Evolutionary conservation across 1,284 basidiomycete species (phyloP).

Genomic region (Marasmius oreades): DNA sequence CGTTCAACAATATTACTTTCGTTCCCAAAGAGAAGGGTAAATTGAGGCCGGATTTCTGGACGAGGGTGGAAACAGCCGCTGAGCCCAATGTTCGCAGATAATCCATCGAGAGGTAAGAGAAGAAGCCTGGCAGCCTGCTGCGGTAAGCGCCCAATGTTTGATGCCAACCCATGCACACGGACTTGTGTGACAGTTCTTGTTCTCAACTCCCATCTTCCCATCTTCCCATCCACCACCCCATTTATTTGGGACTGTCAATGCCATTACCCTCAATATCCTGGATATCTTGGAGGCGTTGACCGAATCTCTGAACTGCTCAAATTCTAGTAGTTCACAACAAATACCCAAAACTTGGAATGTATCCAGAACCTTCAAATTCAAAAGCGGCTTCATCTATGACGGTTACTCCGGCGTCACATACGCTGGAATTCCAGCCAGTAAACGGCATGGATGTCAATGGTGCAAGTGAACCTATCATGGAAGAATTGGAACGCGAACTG

Average conservation of each 20-base stretch:
- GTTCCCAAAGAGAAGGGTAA: conserved; percentile 86
- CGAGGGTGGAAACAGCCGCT: conserved; percentile 83
- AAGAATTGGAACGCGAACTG: conserved; percentile 71
- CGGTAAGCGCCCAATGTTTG: background rate
- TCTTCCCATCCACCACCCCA: conserved; percentile 4
- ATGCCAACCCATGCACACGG: background rate
- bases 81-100: conserved; percentile 81
- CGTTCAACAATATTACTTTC: conserved; percentile 69
- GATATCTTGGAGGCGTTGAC: background rate
- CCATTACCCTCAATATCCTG: background rate
- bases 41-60: conserved; percentile 87
- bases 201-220: conserved; percentile 8
- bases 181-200: background rate
- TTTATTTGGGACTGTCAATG: background rate
- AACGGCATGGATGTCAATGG: conserved; percentile 23
- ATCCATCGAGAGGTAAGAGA: conserved; percentile 54
- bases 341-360: conserved; percentile 2
- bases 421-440: background rate
- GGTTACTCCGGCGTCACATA: background rate
- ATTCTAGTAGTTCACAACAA: background rate
- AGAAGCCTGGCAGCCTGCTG: background rate
- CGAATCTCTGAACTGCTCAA: too few species aligned
- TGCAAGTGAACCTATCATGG: conserved; percentile 40
- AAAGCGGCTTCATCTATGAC: background rate
- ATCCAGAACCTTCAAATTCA: conserved; percentile 2